Percentiles rank a stretch among this genome's conserved stretches.
Conservation (phyloP, 2,329 filamentous ascomycete species). For the Bipolaris cookei region DNA sequence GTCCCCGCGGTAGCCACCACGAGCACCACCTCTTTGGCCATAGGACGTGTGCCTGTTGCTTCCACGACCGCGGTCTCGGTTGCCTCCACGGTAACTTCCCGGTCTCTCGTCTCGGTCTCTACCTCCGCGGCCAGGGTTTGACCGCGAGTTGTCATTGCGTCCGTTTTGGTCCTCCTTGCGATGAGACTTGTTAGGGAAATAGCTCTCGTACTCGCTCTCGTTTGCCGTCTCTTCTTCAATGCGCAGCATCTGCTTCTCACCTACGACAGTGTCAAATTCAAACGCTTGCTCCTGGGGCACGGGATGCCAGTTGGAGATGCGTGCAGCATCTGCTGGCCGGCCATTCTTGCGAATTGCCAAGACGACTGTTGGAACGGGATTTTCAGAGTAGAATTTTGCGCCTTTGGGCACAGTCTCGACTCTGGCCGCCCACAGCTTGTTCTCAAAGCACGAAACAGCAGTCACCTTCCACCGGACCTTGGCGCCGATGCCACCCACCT, state of each 20-base stretch:
- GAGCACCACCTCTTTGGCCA: constrained; percentile 43
- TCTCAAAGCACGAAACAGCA: constrained; percentile 75
- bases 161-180: constrained; percentile 51
- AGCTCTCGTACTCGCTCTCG: constrained; percentile 69
- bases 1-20: constrained; percentile 52
- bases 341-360: constrained; percentile 78
- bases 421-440: constrained; percentile 85
- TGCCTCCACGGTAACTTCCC: constrained; percentile 42
- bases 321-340: constrained; percentile 77
- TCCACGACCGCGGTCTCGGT: constrained; percentile 42
- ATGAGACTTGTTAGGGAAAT: constrained; percentile 66
- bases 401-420: constrained; percentile 74
- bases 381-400: constrained; percentile 75
- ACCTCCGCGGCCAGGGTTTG: constrained; percentile 31
- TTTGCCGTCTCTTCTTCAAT: constrained; percentile 72
- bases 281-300: constrained; percentile 73
- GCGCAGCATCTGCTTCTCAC: constrained; percentile 82
- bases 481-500: constrained; percentile 84
- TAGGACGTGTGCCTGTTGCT: constrained; percentile 39
- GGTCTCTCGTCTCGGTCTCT: constrained; percentile 33
- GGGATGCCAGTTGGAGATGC: constrained; percentile 84
- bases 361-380: constrained; percentile 77
- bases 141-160: constrained; percentile 42
- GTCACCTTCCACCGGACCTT: constrained; percentile 85
- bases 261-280: constrained; percentile 81